Conservation (phyloP, 352 stramenopile species). For the Thraustochytrium striatum region DNA sequence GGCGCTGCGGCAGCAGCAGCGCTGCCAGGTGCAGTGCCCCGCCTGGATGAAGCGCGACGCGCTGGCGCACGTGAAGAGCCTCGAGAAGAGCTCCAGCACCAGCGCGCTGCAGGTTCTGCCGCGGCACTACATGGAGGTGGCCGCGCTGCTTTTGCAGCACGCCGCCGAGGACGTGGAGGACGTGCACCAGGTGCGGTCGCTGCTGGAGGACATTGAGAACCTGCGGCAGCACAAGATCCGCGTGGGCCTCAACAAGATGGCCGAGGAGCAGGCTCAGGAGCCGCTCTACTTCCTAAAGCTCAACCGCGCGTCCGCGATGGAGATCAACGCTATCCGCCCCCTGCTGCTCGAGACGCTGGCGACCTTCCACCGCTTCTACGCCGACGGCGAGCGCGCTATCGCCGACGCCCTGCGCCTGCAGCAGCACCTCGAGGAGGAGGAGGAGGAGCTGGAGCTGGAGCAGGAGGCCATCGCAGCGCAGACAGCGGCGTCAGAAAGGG, state of each 20-base stretch:
- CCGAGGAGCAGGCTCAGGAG: slow-evolving; percentile 64
- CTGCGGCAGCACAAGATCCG: slow-evolving; percentile 80
- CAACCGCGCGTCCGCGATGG: slow-evolving; percentile 76
- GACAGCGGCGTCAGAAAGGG: too few relatives aligned
- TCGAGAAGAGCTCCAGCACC: slow-evolving; percentile 64
- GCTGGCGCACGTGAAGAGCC: slow-evolving; percentile 58
- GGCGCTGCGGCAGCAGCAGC: slow-evolving; percentile 78
- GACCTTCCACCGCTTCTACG: slow-evolving; percentile 25
- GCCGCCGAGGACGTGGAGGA: slow-evolving; percentile 74
- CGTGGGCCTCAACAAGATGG: slow-evolving; percentile 73
- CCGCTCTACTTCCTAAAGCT: slow-evolving; percentile 57
- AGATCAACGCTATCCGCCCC: slow-evolving; percentile 77
- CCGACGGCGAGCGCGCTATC: too few relatives aligned
- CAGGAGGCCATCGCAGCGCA: too few relatives aligned
- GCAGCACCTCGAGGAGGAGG: too few relatives aligned
- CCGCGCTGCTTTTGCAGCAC: slow-evolving; percentile 73
- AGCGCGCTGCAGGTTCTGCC: slow-evolving; percentile 68
- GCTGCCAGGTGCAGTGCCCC: slow-evolving; percentile 72
- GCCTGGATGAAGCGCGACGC: slow-evolving; percentile 72
- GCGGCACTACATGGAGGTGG: slow-evolving; percentile 78
- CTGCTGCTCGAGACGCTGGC: slow-evolving; percentile 61
- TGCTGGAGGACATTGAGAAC: slow-evolving; percentile 78
- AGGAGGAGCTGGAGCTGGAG: too few relatives aligned
- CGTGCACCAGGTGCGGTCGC: slow-evolving; percentile 68
- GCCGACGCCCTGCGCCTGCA: too few relatives aligned